phyloP scores from a whole-genome alignment of 257 asterid genomes.

The Capsicum baccatum region DNA sequence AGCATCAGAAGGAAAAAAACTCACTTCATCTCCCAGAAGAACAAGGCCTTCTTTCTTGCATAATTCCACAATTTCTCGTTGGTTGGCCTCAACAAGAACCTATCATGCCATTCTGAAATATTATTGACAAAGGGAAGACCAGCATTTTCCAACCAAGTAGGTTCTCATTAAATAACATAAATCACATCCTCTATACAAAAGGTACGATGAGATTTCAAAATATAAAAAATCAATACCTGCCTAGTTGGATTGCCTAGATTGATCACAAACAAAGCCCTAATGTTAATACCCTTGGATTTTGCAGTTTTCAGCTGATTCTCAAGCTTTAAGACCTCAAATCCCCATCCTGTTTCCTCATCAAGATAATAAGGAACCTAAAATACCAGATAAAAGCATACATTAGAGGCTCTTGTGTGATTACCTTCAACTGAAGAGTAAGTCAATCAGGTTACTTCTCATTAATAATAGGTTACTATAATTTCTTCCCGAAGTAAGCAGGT shows the following conservation, averaged over 20 bases:
- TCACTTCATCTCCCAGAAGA: slow-evolving; percentile 98
- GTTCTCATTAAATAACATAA: background rate
- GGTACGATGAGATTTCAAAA: background rate
- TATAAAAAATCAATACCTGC: slow-evolving; percentile 55
- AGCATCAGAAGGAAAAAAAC: slow-evolving; percentile 23
- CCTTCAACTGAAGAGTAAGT: background rate
- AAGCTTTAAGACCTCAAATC: slow-evolving; percentile 81
- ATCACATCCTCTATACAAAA: background rate
- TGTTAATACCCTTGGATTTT: slow-evolving; percentile 69
- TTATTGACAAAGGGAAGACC: background rate
- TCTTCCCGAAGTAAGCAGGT: background rate
- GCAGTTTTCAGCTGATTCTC: slow-evolving; percentile 80
- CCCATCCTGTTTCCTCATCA: slow-evolving; percentile 98
- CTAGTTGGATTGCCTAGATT: slow-evolving; percentile 99
- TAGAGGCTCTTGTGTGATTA: slow-evolving; percentile 17
- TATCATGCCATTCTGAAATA: slow-evolving; percentile 26
- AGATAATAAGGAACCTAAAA: slow-evolving; percentile 94
- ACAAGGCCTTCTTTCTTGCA: slow-evolving; percentile 96
- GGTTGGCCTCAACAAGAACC: slow-evolving; percentile 75
- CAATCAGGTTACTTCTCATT: background rate
- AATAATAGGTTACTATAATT: background rate
- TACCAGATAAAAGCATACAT: slow-evolving; percentile 20
- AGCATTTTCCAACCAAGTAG: background rate
- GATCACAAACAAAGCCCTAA: slow-evolving; percentile 92
- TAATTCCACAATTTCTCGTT: slow-evolving; percentile 81